Evolutionary conservation across 2,329 filamentous ascomycete genomes (phyloP), one percentile per base, ranked within the genome.

Genomic region (Daldinia eschscholtzii): DNA sequence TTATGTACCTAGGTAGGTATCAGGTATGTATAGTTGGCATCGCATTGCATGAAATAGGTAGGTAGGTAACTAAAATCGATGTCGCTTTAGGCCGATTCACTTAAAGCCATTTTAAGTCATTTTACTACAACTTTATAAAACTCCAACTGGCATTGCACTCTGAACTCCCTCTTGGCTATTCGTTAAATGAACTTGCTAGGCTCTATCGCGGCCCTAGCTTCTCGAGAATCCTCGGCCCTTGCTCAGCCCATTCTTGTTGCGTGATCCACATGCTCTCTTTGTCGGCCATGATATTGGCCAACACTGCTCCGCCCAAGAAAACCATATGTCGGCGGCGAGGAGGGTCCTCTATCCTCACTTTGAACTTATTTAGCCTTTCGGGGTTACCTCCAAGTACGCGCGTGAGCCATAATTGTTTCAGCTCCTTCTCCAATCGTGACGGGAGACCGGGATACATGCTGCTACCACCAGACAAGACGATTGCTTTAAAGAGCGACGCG

Each of bases 231-330:
- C 92, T 87, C 41, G 92, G 80, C 42, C 96, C 96, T 80, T 98
- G 92, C 83, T 99, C 96, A 78, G 96, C 88, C 96, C 96, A 99
- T 83, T 99, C 96, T 77, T 92, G 88, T 86, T 97, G 97, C 75
- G 92, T 92, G 78, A 99, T 94, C 96, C 96, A 99, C 96, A 98
- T 98, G 80, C 91, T 92, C 81, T 98, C 93, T 84, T 98, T 98
- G 83, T 98, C 94, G 52, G 96, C 94, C 92, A 99, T 98, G 81
- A 99, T 97, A 80, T 98, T 98, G 75, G 96, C 96, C 76, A 99
- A 85, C 70, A 99, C 96, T 28, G 96, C 96, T 75, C 96, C 96
- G 65, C 96, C 96, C 63, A 99, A 83, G 87, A 99, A 98, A n/a
- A 99, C 96, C 94, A 99, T 98, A 85, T 99, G 96, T 82, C 95